A percentile compares a stretch with the other conserved stretches of the same genome.
phyloP scores from a whole-genome alignment of 169 alveolate species.

The Fabrea salina region DNA sequence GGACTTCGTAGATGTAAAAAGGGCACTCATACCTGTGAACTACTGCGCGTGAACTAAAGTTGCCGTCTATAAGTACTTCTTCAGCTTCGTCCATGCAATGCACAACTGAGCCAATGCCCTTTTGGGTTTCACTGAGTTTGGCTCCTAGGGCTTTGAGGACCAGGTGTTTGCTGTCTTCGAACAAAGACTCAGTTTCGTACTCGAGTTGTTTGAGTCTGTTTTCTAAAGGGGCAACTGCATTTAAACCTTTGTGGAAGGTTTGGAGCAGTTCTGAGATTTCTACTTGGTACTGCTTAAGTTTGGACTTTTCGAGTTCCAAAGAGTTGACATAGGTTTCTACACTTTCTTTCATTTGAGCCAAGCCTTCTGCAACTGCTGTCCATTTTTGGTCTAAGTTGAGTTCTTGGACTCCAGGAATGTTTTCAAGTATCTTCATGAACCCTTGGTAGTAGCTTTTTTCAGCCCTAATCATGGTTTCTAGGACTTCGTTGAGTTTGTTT shows the following conservation, averaged over 20 bases:
- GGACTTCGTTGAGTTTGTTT: neutral
- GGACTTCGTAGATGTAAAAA: neutral
- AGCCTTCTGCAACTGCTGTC: neutral
- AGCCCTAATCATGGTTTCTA: neutral
- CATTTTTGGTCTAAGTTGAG: neutral
- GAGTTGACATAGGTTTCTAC: neutral
- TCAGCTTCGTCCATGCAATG: neutral
- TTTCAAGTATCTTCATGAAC: neutral
- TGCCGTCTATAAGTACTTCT: neutral
- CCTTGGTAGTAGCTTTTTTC: neutral
- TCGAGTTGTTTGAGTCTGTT: neutral
- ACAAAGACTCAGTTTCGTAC: neutral
- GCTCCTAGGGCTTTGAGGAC: neutral
- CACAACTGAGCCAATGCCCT: neutral
- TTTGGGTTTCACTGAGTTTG: neutral
- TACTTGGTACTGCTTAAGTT: neutral
- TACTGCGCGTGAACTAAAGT: neutral
- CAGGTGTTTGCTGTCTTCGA: neutral
- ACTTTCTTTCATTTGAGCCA: neutral
- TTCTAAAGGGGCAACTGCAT: neutral
- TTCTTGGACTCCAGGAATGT: neutral
- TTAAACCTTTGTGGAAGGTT: no score
- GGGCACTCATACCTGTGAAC: slow-evolving; percentile 13
- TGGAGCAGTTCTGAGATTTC: neutral
- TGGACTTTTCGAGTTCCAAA: neutral